Evolutionary conservation across 2,329 filamentous ascomycete genomes (phyloP).

Genomic region (Beauveria varroae): DNA sequence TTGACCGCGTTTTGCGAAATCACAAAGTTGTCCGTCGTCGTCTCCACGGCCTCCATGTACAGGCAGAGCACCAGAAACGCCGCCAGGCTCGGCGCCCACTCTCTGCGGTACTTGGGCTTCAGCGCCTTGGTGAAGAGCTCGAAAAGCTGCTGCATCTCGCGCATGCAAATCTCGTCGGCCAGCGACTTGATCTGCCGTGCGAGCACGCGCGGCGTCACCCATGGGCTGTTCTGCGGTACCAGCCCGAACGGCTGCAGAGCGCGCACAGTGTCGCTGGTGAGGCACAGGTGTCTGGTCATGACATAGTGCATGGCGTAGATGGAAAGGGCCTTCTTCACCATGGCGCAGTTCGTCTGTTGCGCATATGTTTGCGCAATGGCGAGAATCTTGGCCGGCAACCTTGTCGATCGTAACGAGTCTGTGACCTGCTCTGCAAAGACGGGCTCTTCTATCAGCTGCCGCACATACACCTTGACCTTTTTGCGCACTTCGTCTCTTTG

Average conservation of each 20-base stretch:
- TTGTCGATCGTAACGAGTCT: constrained; percentile 35
- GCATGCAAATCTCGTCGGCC: constrained; percentile 46
- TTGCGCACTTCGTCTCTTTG: constrained; percentile 40
- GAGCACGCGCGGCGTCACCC: constrained; percentile 45
- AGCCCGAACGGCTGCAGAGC: constrained; percentile 34
- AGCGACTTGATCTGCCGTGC: constrained; percentile 50
- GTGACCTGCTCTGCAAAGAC: constrained; percentile 44
- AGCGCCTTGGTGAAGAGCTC: constrained; percentile 45
- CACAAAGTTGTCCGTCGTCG: constrained; percentile 44
- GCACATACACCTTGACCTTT: constrained; percentile 40
- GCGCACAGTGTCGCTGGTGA: constrained; percentile 37
- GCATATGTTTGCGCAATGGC: constrained; percentile 41
- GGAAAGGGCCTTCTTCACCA: constrained; percentile 45
- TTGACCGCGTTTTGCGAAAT: constrained; percentile 43
- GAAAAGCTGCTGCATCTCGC: constrained; percentile 45
- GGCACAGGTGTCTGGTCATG: constrained; percentile 46
- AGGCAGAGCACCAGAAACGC: constrained; percentile 50
- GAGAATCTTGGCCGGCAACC: constrained; percentile 39
- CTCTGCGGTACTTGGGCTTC: constrained; percentile 43
- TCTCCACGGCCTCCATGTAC: constrained; percentile 51
- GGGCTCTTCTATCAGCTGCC: constrained; percentile 40
- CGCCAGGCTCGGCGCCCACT: constrained; percentile 51
- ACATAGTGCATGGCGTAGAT: constrained; percentile 52
- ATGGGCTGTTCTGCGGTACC: constrained; percentile 35
- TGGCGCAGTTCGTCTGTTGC: constrained; percentile 35